phyloP scores from a whole-genome alignment of 2,329 filamentous ascomycete species.

The Aspergillus intermedius region DNA sequence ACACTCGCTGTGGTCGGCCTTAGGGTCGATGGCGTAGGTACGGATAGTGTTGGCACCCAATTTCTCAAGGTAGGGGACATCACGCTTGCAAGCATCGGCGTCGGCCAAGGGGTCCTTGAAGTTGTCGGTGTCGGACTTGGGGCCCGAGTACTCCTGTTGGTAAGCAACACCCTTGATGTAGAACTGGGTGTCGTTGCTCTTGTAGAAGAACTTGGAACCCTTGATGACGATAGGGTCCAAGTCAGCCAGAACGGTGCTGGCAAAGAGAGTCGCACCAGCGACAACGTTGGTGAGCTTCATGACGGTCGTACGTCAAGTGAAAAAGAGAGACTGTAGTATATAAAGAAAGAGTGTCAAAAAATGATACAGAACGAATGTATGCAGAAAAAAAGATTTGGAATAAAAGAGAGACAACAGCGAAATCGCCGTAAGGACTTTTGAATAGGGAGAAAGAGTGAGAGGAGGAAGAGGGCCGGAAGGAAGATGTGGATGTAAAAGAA shows the following conservation, averaged over 20 bases:
- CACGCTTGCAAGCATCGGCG: conserved; percentile 63
- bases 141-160: conserved; percentile 64
- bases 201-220: conserved; percentile 81
- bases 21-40: conserved; percentile 83
- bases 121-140: conserved; percentile 43
- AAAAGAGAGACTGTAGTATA: neutral
- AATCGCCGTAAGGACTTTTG: neutral
- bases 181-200: conserved; percentile 68
- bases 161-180: conserved; percentile 48
- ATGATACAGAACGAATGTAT: neutral
- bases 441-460: neutral
- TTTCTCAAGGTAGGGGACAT: conserved; percentile 70
- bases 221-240: conserved; percentile 57
- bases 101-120: conserved; percentile 81
- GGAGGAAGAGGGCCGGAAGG: neutral
- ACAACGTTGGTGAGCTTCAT: conserved; percentile 48
- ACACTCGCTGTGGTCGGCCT: conserved; percentile 67
- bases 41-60: conserved; percentile 85
- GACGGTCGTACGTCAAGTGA: conserved; percentile 16
- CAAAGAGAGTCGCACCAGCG: conserved; percentile 46
- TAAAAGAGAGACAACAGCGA: neutral
- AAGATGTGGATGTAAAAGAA: neutral
- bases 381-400: neutral
- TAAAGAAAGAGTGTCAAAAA: neutral
- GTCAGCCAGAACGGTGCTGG: conserved; percentile 43